A percentile compares a stretch with the other conserved stretches of the same genome.
Evolutionary conservation across 2,329 filamentous ascomycete genomes (phyloP).

Genomic region (Metarhizium rileyi): DNA sequence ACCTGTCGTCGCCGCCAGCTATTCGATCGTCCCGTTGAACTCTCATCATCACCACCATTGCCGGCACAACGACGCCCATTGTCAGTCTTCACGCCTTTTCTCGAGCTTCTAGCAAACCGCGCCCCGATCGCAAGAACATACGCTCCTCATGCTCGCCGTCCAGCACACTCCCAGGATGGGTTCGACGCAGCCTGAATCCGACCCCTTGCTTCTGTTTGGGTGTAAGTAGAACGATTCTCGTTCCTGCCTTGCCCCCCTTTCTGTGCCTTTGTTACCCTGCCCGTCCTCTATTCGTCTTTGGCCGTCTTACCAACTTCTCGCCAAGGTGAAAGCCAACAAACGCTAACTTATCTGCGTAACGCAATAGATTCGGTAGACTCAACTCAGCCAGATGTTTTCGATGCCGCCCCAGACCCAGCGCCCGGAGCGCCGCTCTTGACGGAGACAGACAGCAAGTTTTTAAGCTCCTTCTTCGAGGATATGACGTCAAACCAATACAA

Average conservation of each 20-base stretch:
- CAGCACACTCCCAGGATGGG: constrained; percentile 46
- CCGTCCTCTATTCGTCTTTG: neutral
- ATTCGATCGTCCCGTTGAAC: neutral
- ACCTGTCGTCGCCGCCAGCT: no score
- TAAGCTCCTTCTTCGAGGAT: constrained; percentile 48
- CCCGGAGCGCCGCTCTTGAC: constrained; percentile 56
- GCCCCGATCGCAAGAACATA: constrained; percentile 10
- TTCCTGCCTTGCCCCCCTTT: neutral
- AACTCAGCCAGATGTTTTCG: constrained; percentile 35
- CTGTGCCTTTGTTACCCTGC: neutral
- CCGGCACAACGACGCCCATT: neutral
- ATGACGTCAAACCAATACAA: constrained; percentile 42
- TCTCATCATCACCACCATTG: neutral
- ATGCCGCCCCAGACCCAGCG: constrained; percentile 48
- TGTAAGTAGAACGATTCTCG: constrained; percentile 40
- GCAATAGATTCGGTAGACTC: constrained; percentile 35
- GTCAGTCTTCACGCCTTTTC: neutral
- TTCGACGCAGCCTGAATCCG: constrained; percentile 43
- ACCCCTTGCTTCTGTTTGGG: constrained; percentile 53
- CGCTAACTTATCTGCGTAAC: constrained; percentile 17
- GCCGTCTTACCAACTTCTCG: neutral
- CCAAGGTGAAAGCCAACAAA: neutral
- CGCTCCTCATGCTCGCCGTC: constrained; percentile 47
- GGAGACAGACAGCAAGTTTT: constrained; percentile 48
- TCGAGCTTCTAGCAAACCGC: neutral